Percentiles rank a stretch among this genome's conserved stretches.
Conservation (phyloP, 2,329 filamentous ascomycete species). For the Furcasterigmium furcatum region DNA sequence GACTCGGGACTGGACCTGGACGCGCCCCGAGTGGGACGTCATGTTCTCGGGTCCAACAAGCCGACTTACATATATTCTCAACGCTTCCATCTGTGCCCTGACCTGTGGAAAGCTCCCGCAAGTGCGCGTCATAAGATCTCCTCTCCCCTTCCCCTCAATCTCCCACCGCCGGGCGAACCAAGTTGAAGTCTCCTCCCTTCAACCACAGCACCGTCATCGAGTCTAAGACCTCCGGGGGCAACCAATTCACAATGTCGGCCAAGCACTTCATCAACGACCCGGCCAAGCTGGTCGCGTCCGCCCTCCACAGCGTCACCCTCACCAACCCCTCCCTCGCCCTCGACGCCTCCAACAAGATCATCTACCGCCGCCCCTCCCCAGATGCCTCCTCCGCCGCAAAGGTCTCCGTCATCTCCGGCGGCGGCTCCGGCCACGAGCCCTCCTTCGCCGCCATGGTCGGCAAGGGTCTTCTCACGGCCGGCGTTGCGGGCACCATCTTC, state of each 20-base stretch:
- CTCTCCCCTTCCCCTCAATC: too few relatives aligned
- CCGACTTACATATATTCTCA: not conserved
- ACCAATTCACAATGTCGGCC: slow-evolving; percentile 46
- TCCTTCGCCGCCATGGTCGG: slow-evolving; percentile 86
- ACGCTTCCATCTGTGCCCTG: too few relatives aligned
- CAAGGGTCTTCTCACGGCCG: slow-evolving; percentile 72
- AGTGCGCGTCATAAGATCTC: too few relatives aligned
- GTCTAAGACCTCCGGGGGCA: too few relatives aligned
- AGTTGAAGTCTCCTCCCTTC: not conserved
- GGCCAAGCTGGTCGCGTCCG: slow-evolving; percentile 70
- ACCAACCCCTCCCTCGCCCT: slow-evolving; percentile 83
- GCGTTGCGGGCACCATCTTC: slow-evolving; percentile 85
- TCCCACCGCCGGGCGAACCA: not conserved
- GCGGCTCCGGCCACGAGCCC: slow-evolving; percentile 87
- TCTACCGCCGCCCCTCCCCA: slow-evolving; percentile 65
- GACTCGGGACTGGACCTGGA: too few relatives aligned
- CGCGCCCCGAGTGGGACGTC: not conserved
- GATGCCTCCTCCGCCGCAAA: slow-evolving; percentile 42
- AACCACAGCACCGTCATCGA: not conserved
- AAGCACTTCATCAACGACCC: slow-evolving; percentile 93
- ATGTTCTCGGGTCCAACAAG: slow-evolving; percentile 1
- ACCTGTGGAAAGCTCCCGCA: too few relatives aligned
- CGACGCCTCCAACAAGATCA: slow-evolving; percentile 76
- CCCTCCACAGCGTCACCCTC: slow-evolving; percentile 73
- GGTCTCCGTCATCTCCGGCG: slow-evolving; percentile 85